Evolutionary conservation across 257 asterid genomes (phyloP).

Genomic region (Nicotiana noctiflora): DNA sequence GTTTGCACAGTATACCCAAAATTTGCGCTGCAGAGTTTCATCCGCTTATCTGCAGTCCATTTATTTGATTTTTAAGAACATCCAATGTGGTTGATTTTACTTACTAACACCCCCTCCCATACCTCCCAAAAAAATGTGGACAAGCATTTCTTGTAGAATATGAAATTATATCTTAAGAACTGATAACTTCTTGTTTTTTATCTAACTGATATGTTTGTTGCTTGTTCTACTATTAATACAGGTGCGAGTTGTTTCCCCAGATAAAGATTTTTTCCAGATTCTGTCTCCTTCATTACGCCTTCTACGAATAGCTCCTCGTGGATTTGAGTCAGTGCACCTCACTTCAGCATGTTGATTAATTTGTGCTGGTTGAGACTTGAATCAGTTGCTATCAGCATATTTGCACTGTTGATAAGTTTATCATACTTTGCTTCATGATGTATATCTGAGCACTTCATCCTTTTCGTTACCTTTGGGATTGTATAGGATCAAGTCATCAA

Average conservation of each 20-base stretch:
- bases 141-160: neutral
- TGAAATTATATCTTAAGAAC: neutral
- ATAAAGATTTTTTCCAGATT: constrained; percentile 95
- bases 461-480: constrained; percentile 5
- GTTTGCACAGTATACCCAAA: neutral
- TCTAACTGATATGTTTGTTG: constrained; percentile 7
- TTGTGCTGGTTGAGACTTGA: neutral
- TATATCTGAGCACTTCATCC: neutral
- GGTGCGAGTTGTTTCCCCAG: constrained; percentile 99
- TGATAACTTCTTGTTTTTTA: neutral
- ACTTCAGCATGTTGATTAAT: neutral
- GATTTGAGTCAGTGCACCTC: constrained; percentile 63
- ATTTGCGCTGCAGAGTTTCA: neutral
- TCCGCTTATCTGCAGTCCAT: neutral
- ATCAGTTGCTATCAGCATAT: neutral
- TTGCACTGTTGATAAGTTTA: no score
- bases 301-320: constrained; percentile 96
- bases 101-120: no score
- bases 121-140: no score
- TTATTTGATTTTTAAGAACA: neutral
- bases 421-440: neutral
- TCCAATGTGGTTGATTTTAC: no score
- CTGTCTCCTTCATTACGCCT: constrained; percentile 95
- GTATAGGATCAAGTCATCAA: neutral
- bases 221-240: constrained; percentile 29